Base-by-base conservation (phyloP, 331 rosid genomes). In the Rosa hybrid region DNA sequence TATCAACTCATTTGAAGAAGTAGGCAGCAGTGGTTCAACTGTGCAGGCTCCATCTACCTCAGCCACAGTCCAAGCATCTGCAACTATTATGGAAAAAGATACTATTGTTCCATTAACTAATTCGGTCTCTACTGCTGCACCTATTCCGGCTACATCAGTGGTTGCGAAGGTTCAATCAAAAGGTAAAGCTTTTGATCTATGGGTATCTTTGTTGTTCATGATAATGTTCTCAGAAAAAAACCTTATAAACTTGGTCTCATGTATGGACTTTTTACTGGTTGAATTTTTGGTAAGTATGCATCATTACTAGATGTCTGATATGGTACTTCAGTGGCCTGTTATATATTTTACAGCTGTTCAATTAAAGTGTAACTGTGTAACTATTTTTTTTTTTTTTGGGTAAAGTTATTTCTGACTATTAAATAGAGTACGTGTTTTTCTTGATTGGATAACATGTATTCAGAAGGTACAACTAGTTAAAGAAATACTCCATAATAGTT, bases 81-180 rank as follows among this genome's bases (percentile, higher is more conserved):
- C 93, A 71, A 62, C 82, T 51, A 83, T 81, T 79, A 74, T 89
- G 50, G 91, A 25, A 45, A 78, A 87, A 73, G 91, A 75, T 12
- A 79, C 76, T 53, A 82, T 81, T 57, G 56, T 49, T 80, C 88
- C 88, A 70, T 53, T 84, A 5, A 77, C 76, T 81, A 81, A 82
- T 49, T 51, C 88, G n/a, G 88, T 67, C 70, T 70, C 91, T 80
- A 83, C 80, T 72, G 44, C 85, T 75, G 48, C 81, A 9, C 78
- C 83, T 8, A 79, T 71, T 79, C 72, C 85, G 3, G 54, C 91
- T 30, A 60, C 90, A 74, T 89, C 94, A 11, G 39, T 81, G 81
- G 90, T 60, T 80, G 57, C 93, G 56, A 91, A 93, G 88, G 88
- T 72, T 68, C 97, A 88, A 57, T 84, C 94, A 50, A 96, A 93